Percentiles rank a stretch among this genome's conserved stretches.
These are phyloP conservation scores for Cyathus striatus DNA, from an alignment of 768 basidiomycete species.

Conservation along the genomic window DNA sequence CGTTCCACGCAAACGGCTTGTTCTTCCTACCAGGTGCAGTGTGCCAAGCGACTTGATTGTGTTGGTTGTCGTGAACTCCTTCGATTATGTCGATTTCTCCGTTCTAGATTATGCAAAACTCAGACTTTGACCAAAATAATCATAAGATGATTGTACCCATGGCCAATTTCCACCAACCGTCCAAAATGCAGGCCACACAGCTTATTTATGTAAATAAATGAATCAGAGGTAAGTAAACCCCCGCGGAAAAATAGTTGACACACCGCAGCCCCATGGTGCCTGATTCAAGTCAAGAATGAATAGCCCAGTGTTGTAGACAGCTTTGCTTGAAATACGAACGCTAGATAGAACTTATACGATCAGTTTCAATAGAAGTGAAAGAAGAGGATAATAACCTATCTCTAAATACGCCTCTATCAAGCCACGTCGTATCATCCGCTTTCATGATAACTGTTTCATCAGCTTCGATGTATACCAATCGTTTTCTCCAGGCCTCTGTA, in stretches of 20 bases:
- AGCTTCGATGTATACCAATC: constrained; percentile 54
- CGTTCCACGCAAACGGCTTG: neutral
- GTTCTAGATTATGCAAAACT: neutral
- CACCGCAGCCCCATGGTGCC: constrained; percentile 91
- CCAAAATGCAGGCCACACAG: constrained; percentile 86
- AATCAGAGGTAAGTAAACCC: neutral
- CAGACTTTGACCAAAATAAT: neutral
- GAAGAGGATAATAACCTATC: constrained; percentile 40
- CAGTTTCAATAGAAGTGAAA: neutral
- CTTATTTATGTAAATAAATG: constrained; percentile 25
- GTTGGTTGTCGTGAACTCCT: constrained; percentile 79
- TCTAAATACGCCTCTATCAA: constrained; percentile 51
- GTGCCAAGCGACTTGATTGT: constrained; percentile 84
- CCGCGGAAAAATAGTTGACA: constrained; percentile 12
- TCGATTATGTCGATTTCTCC: constrained; percentile 71
- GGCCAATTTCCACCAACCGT: constrained; percentile 66
- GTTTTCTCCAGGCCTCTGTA: constrained; percentile 46
- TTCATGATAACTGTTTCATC: constrained; percentile 69
- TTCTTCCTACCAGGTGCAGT: constrained; percentile 27
- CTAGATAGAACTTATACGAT: constrained; percentile 25
- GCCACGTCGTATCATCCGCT: constrained; percentile 63
- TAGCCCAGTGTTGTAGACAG: constrained; percentile 71
- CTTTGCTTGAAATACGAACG: constrained; percentile 71
- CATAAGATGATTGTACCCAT: constrained; percentile 34
- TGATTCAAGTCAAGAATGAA: constrained; percentile 82